Conservation (phyloP, 2,329 filamentous ascomycete genomes). For the Monilinia fructigena region DNA sequence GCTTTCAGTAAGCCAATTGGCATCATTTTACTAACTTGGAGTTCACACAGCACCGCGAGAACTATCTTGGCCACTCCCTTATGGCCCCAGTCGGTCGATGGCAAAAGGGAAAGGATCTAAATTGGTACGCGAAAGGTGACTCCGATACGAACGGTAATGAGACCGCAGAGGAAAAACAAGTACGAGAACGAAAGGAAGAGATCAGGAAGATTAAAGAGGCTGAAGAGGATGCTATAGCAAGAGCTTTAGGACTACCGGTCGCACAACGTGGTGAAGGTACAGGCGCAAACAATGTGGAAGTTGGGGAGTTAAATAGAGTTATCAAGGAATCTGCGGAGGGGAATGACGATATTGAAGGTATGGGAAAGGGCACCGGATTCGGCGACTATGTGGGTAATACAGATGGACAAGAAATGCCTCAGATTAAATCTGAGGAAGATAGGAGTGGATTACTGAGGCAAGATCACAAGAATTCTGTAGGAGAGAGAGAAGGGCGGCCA, state of each 20-base stretch:
- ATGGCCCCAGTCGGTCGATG: slow-evolving; percentile 75
- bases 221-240: slow-evolving; percentile 86
- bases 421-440: slow-evolving; percentile 25
- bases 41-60: slow-evolving; percentile 70
- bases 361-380: slow-evolving; percentile 37
- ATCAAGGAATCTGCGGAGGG: slow-evolving; percentile 48
- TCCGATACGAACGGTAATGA: slow-evolving; percentile 53
- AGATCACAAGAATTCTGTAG: slow-evolving; percentile 33
- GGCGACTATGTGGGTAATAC: slow-evolving; percentile 38
- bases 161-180: slow-evolving; percentile 57
- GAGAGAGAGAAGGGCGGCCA: slow-evolving; percentile 34
- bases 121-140: slow-evolving; percentile 62
- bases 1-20: neutral
- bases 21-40: slow-evolving; percentile 2
- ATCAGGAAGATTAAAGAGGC: slow-evolving; percentile 81
- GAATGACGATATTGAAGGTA: slow-evolving; percentile 40
- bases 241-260: slow-evolving; percentile 76
- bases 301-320: slow-evolving; percentile 56
- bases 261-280: slow-evolving; percentile 53
- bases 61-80: slow-evolving; percentile 70
- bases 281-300: slow-evolving; percentile 67
- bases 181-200: slow-evolving; percentile 70
- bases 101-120: slow-evolving; percentile 64
- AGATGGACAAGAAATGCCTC: slow-evolving; percentile 25
- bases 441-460: slow-evolving; percentile 30